A percentile compares a stretch with the other conserved stretches of the same genome.
These are phyloP conservation scores for Nakazawaea holstii DNA, from an alignment of 805 yeast genomes.

Conservation along the genomic window DNA sequence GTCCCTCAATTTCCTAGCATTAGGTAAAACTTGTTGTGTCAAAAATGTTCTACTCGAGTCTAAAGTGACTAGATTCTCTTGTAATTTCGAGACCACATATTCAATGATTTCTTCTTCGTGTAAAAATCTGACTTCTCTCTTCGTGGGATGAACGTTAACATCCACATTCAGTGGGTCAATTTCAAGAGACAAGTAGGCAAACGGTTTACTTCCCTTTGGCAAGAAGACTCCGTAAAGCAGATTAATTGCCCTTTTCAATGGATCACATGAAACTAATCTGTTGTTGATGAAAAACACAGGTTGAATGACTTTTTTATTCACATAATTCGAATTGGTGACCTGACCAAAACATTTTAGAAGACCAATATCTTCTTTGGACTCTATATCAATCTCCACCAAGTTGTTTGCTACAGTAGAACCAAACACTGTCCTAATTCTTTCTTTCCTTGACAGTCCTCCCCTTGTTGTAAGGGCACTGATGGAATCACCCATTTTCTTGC, in stretches of 20 bases:
- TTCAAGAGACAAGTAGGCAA: slow-evolving; percentile 66
- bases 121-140: slow-evolving; percentile 82
- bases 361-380: slow-evolving; percentile 37
- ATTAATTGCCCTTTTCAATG: slow-evolving; percentile 61
- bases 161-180: slow-evolving; percentile 71
- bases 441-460: slow-evolving; percentile 43
- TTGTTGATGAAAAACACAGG: slow-evolving; percentile 84
- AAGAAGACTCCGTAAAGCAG: slow-evolving; percentile 59
- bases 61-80: slow-evolving; percentile 42
- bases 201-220: slow-evolving; percentile 76
- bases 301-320: slow-evolving; percentile 54
- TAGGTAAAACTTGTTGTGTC: slow-evolving; percentile 51
- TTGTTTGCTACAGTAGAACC: slow-evolving; percentile 69
- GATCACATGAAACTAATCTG: slow-evolving; percentile 79
- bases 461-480: slow-evolving; percentile 61
- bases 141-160: slow-evolving; percentile 95
- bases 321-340: slow-evolving; percentile 67
- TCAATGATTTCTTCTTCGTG: slow-evolving; percentile 83
- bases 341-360: slow-evolving; percentile 49
- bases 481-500: slow-evolving; percentile 76
- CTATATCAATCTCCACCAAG: slow-evolving; percentile 42
- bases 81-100: slow-evolving; percentile 42
- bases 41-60: slow-evolving; percentile 68
- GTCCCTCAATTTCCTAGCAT: slow-evolving; percentile 23
- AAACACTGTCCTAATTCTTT: slow-evolving; percentile 67